phyloP scores from a whole-genome alignment of 192 early-diverging fungal genomes.

The Funneliformis geosporum region DNA sequence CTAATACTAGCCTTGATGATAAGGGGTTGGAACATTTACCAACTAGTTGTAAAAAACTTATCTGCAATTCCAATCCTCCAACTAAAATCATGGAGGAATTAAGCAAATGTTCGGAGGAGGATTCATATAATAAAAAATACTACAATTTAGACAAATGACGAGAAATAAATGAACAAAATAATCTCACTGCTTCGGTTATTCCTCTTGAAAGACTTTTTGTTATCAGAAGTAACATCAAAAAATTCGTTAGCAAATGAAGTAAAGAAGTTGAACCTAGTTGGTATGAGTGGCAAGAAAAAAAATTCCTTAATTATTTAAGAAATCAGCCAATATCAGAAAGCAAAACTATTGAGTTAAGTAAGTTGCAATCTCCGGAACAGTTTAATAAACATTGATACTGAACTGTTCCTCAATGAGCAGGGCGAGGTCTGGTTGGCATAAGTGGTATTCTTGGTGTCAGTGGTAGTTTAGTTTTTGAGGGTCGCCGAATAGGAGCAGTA shows the following conservation, averaged over 20 bases:
- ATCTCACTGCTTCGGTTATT: neutral
- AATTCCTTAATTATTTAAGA: no score
- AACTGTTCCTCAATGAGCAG: neutral
- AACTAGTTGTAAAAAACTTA: neutral
- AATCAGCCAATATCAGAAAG: no score
- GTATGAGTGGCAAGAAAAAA: no score
- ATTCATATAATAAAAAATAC: neutral
- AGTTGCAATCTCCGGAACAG: neutral
- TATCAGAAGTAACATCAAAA: constrained; percentile 14
- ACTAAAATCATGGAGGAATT: neutral
- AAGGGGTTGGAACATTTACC: neutral
- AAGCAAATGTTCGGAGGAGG: neutral
- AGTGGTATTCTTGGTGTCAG: no score
- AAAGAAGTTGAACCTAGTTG: no score
- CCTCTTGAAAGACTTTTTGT: constrained; percentile 22
- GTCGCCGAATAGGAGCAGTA: neutral
- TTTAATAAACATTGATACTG: neutral
- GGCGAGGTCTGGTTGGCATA: neutral
- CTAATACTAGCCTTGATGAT: neutral
- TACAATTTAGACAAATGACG: constrained; percentile 7
- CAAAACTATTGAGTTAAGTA: neutral
- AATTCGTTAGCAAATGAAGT: constrained; percentile 13
- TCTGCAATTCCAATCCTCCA: neutral
- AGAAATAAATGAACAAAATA: neutral
- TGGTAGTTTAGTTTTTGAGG: no score